These are phyloP conservation scores for Calycina herbarum DNA, from an alignment of 2,329 filamentous ascomycete species.

Conservation along the genomic window DNA sequence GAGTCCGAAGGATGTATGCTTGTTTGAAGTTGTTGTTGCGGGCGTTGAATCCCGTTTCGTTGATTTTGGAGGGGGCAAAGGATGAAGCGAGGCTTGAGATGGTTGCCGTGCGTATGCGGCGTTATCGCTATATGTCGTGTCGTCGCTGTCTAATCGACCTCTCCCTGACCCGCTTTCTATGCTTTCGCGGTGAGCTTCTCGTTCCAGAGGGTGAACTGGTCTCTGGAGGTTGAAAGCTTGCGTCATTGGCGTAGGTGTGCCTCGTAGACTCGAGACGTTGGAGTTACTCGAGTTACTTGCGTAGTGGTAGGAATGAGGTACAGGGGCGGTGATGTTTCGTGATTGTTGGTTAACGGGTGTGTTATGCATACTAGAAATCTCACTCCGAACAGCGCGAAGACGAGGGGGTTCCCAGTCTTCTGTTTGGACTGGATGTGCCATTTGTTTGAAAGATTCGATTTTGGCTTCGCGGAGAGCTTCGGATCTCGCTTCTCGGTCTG, in stretches of 20 bases:
- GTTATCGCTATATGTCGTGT: slow-evolving; percentile 1
- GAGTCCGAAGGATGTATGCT: slow-evolving; percentile 11
- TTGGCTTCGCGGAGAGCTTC: slow-evolving; percentile 6
- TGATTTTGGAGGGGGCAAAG: slow-evolving; percentile 1
- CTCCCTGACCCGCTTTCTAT: not conserved
- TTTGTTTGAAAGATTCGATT: not conserved
- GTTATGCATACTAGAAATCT: slow-evolving; percentile 8
- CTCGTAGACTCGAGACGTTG: not conserved
- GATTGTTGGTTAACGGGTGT: not conserved
- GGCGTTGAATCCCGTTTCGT: not conserved
- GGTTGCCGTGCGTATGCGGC: not conserved
- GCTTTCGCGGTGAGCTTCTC: not conserved
- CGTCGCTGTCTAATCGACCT: not conserved
- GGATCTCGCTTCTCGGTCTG: slow-evolving; percentile 6
- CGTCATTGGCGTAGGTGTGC: slow-evolving; percentile 1
- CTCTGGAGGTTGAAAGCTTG: not conserved
- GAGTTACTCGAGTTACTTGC: slow-evolving; percentile 10
- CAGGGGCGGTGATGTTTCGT: not conserved
- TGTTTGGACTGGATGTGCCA: slow-evolving; percentile 1
- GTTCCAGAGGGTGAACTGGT: slow-evolving; percentile 1
- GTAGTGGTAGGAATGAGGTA: not conserved
- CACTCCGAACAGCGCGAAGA: not conserved
- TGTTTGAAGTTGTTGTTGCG: not conserved
- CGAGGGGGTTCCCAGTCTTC: slow-evolving; percentile 11
- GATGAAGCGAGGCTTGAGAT: not conserved